These are phyloP conservation scores for Hortiboletus flavorubellus DNA, from an alignment of 768 basidiomycete genomes.

Conservation along the genomic window DNA sequence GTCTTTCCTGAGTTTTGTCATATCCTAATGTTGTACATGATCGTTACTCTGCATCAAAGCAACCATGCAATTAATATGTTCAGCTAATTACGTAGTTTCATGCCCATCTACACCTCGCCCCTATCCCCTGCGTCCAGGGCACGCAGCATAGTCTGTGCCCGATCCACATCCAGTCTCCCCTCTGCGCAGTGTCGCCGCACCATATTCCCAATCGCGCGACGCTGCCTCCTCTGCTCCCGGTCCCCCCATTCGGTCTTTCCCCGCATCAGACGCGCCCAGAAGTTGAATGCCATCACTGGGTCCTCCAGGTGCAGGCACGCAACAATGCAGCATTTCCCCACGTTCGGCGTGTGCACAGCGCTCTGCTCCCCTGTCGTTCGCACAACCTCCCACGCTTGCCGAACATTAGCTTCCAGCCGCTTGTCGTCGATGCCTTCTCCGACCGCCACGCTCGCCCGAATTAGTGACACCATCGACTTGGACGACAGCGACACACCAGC, in stretches of 20 bases:
- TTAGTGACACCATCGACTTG: slow-evolving; percentile 48
- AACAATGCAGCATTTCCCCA: slow-evolving; percentile 50
- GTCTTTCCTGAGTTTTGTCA: not conserved
- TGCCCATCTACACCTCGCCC: too few species aligned
- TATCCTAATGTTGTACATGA: not conserved
- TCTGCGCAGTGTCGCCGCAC: slow-evolving; percentile 29
- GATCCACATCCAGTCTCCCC: slow-evolving; percentile 25
- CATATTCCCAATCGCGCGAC: slow-evolving; percentile 38
- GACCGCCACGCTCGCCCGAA: slow-evolving; percentile 39
- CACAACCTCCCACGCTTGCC: slow-evolving; percentile 42
- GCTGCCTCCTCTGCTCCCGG: slow-evolving; percentile 40
- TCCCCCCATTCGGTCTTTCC: slow-evolving; percentile 48
- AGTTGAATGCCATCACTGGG: slow-evolving; percentile 52
- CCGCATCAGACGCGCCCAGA: slow-evolving; percentile 53
- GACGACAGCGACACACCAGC: slow-evolving; percentile 39
- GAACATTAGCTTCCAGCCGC: slow-evolving; percentile 35
- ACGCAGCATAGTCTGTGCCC: slow-evolving; percentile 19
- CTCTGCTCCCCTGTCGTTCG: slow-evolving; percentile 33
- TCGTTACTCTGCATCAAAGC: not conserved
- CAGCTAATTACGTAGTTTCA: too few species aligned
- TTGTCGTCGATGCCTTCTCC: slow-evolving; percentile 25
- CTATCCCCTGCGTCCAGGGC: slow-evolving; percentile 12
- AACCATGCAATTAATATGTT: too few species aligned
- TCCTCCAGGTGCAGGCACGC: slow-evolving; percentile 49
- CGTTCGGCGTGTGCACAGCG: slow-evolving; percentile 40